Evolutionary conservation across 1,284 basidiomycete genomes (phyloP).

Genomic region (Trametes polyzona): DNA sequence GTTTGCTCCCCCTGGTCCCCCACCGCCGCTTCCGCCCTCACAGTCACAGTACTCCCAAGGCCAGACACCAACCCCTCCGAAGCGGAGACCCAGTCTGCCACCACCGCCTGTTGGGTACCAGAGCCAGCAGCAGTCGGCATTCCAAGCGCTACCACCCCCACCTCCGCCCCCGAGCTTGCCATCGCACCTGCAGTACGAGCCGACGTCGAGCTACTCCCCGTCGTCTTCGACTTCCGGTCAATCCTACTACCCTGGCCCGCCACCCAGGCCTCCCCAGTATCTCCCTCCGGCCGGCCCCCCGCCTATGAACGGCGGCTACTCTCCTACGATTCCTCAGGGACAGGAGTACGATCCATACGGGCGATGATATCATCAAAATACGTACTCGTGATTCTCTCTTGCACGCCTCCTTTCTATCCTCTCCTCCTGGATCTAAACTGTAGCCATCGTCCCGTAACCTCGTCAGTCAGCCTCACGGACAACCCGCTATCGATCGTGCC

Average conservation of each 20-base stretch:
- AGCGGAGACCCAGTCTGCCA: constrained; percentile 41
- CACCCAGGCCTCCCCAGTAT: constrained; percentile 41
- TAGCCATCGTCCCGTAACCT: constrained; percentile 5
- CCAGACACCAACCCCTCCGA: constrained; percentile 14
- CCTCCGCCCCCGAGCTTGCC: constrained; percentile 34
- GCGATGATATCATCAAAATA: constrained; percentile 8
- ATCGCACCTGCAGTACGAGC: constrained; percentile 30
- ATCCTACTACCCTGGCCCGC: constrained; percentile 41
- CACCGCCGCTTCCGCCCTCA: constrained; percentile 43
- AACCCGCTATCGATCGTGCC: constrained; percentile 11
- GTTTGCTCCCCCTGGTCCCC: constrained; percentile 41
- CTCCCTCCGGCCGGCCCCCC: constrained; percentile 19
- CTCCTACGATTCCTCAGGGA: constrained; percentile 21
- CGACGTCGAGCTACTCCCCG: constrained; percentile 22
- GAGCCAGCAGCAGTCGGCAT: constrained; percentile 35
- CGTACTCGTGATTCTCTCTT: neutral
- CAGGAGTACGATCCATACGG: constrained; percentile 21
- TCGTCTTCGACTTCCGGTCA: constrained; percentile 28
- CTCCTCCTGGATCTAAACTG: neutral
- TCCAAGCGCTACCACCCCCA: constrained; percentile 44
- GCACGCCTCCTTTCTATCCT: neutral
- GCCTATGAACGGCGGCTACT: constrained; percentile 25
- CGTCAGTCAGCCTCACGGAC: constrained; percentile 6
- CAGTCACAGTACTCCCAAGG: constrained; percentile 29
- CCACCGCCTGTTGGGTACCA: constrained; percentile 39